Evolutionary conservation across 257 asterid species (phyloP), one percentile per base, ranked within the genome.

Genomic region (Henckelia pumila): DNA sequence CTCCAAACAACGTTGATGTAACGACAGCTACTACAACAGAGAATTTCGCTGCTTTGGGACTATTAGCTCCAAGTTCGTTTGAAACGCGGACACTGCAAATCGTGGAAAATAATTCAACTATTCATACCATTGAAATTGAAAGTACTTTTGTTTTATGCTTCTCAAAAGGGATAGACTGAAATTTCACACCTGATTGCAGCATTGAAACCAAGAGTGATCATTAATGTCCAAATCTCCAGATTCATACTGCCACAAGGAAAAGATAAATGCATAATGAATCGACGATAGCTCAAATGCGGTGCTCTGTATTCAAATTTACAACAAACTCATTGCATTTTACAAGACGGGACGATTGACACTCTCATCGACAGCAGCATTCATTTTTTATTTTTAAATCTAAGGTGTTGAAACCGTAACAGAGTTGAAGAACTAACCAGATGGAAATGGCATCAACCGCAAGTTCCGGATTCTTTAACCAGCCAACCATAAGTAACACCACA

Each of bases 141-240:
- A 13, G n/a, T 10, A 0, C 50, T 40, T 40, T 40, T 40, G 50
- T 40, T 40, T 10, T 2, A 3, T 40, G 1, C 47, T 35, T 35
- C 47, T 35, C 47, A 35, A 35, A 35, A 35, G 47, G 47, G 3
- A 10, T 35, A 10, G 5, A 10, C 47, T 59, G n/a, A 17, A 11
- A 2, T 57, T 10, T 30, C 73, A 44, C 26, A 91, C 97, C 96
- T 91, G 63, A 91, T 79, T 70, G 97, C 96, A 16, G 96, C 95
- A 73, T 89, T 89, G 88, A 91, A 84, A 26, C 98, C 98, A 2
- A 92, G 73, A 23, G 89, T 70, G 78, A 89, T 69, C 95, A 89
- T 89, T 71, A 89, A 62, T 1, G 83, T 70, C 98, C 98, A 89
- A 32, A 87, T 75, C 73, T 87, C 84, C 56, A 89, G 52, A 66